phyloP scores from a whole-genome alignment of 2,329 filamentous ascomycete species.

The Dactylellina haptotyla region DNA sequence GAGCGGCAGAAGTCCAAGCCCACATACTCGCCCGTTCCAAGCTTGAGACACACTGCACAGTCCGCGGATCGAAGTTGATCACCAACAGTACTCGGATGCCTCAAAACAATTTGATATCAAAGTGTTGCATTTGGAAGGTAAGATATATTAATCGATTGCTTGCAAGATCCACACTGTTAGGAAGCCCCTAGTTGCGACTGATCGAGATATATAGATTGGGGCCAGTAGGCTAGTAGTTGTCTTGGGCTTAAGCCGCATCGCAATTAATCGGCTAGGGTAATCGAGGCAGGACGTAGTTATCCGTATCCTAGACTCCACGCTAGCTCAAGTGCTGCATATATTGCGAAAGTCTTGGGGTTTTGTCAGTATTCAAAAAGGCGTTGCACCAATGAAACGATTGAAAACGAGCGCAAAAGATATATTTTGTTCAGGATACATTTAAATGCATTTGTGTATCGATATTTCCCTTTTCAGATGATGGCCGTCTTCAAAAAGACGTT shows the following conservation, averaged over 20 bases:
- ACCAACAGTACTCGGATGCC: background rate
- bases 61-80: too few relatives aligned
- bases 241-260: background rate
- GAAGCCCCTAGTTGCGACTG: background rate
- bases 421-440: too few relatives aligned
- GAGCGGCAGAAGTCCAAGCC: background rate
- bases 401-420: too few relatives aligned
- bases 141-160: background rate
- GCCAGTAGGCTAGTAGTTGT: background rate
- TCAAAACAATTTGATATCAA: background rate
- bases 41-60: too few relatives aligned
- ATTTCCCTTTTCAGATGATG: background rate
- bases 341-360: too few relatives aligned
- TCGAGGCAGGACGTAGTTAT: too few relatives aligned
- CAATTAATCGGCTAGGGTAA: background rate
- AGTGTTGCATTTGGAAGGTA: background rate
- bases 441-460: background rate
- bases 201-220: background rate
- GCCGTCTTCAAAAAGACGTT: conserved; percentile 28
- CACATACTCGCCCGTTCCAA: too few relatives aligned
- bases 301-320: too few relatives aligned
- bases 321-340: too few relatives aligned
- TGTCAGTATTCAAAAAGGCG: too few relatives aligned
- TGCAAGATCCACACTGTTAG: too few relatives aligned
- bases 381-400: too few relatives aligned